Conservation (phyloP, 495 filamentous ascomycete genomes). For the Cladorrhinum samala region DNA sequence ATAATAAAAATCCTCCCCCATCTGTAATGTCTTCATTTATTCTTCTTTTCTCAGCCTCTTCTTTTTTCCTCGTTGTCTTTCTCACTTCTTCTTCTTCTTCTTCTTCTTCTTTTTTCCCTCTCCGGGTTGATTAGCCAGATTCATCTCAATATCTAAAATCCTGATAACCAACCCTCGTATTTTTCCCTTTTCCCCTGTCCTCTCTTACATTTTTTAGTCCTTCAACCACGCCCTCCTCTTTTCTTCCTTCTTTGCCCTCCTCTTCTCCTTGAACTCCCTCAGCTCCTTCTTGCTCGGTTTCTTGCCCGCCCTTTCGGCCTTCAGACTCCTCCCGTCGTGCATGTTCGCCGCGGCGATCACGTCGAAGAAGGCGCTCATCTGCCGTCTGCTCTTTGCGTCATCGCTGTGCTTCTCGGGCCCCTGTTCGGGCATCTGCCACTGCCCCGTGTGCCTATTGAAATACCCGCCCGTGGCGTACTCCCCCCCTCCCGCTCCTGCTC, state of each 20-base stretch:
- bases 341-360: slow-evolving; percentile 95
- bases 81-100: no score
- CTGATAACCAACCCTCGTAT: background rate
- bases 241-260: slow-evolving; percentile 79
- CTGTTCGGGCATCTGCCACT: slow-evolving; percentile 69
- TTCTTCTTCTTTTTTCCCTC: no score
- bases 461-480: slow-evolving; percentile 60
- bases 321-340: slow-evolving; percentile 86
- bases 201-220: no score
- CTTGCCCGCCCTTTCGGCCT: slow-evolving; percentile 83
- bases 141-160: background rate
- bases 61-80: no score
- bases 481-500: slow-evolving; percentile 20
- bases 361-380: slow-evolving; percentile 94
- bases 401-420: slow-evolving; percentile 61
- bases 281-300: slow-evolving; percentile 81
- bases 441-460: slow-evolving; percentile 92
- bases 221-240: slow-evolving; percentile 86
- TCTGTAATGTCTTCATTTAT: no score
- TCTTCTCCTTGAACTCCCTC: slow-evolving; percentile 65
- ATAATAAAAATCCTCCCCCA: no score
- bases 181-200: slow-evolving; percentile 2
- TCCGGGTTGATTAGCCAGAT: no score
- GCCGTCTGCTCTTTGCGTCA: slow-evolving; percentile 78
- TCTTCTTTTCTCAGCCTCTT: no score